Percentiles rank a stretch among this genome's conserved stretches.
phyloP scores from a whole-genome alignment of 2,329 filamentous ascomycete genomes.

The Exophiala aquamarina region DNA sequence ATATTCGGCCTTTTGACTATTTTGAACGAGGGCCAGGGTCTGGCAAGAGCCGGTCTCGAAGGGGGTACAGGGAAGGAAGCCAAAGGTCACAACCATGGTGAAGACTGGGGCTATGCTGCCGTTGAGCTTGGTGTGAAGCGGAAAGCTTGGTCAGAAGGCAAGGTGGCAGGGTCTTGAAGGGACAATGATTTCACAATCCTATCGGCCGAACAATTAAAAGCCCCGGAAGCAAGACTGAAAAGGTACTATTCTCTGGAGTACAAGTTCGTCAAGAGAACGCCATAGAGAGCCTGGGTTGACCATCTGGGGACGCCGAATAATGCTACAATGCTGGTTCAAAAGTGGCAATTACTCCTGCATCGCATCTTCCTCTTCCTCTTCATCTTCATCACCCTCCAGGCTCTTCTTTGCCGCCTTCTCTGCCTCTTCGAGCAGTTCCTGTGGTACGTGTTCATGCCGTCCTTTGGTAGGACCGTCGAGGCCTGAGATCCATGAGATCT shows the following conservation, averaged over 20 bases:
- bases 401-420: constrained; percentile 89
- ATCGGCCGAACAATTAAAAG: neutral
- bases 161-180: constrained; percentile 40
- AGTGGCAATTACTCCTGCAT: constrained; percentile 74
- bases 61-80: constrained; percentile 41
- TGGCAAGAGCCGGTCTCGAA: constrained; percentile 76
- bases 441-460: constrained; percentile 88
- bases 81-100: constrained; percentile 83
- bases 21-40: constrained; percentile 81
- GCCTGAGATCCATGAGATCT: constrained; percentile 97
- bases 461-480: constrained; percentile 86
- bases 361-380: constrained; percentile 72
- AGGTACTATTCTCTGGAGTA: neutral
- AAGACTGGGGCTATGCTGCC: constrained; percentile 92
- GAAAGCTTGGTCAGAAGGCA: constrained; percentile 76
- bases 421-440: constrained; percentile 85
- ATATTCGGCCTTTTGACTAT: constrained; percentile 92
- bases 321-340: constrained; percentile 20
- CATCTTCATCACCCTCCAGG: constrained; percentile 77
- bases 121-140: constrained; percentile 92
- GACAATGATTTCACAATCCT: too few species aligned
- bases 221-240: neutral
- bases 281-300: constrained; percentile 2
- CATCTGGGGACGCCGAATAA: constrained; percentile 17
- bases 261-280: neutral